Base-by-base conservation (phyloP, 306 rosid genomes). In the Inga laurina region DNA sequence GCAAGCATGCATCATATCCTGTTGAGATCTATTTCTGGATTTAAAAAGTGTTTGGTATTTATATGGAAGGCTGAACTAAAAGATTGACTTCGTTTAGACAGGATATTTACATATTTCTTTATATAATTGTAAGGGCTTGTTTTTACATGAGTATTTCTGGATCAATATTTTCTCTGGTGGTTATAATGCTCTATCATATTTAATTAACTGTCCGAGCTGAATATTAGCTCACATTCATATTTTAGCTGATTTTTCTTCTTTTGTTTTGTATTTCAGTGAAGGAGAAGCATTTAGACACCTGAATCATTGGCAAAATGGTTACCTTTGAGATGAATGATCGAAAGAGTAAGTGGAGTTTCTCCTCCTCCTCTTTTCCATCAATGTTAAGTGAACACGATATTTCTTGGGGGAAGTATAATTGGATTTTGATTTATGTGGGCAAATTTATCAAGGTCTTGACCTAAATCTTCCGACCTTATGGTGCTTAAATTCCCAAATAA, bases 311-410 rank as follows among this genome's bases (percentile, higher is more conserved):
- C 65, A 75, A 86, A 82, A 95, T 93, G 98, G 96, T 95, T 87
- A 89, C 97, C 76, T 93, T 95, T 79, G 99, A 95, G 89, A 95
- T 95, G 99, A 95, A 95, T 85, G 99, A 95, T 85, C 91, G 97
- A 78, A 95, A 95, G 88, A 95, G 98, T 95, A 87, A 91, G 98
- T 83, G 14, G 16, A 82, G 77, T 69, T 37, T 77, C 22, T 3
- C 73, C 72, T 30, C 66, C 16, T 59, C 8, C 35, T 10, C 15
- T 46, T 11, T 54, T 10, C 21, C 3, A 4, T 37, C 62, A 37
- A 12, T 59, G 15, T 62, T 45, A 37, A 45, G 44, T 77, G 34
- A 54, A 21, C 59, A 30, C 73, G 12, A 10, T 57, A 44, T 72
- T 81, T 22, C 24, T 10, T 21, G 45, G 27, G 11, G 49, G 56